Conservation (phyloP, 768 basidiomycete genomes). For the Collybia sordida region DNA sequence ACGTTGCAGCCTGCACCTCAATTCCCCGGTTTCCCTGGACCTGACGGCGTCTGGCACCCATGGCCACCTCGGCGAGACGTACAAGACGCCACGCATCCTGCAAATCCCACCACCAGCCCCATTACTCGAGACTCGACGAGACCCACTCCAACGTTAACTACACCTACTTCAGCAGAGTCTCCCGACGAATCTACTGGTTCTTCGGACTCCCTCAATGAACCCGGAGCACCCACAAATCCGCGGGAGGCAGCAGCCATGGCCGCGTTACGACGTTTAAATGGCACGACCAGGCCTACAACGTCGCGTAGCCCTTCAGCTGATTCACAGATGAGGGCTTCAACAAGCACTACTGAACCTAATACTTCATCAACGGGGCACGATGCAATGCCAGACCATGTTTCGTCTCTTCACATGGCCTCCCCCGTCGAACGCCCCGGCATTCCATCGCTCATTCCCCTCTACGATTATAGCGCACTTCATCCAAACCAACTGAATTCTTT, state of each 20-base stretch:
- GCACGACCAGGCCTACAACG: conserved; percentile 7
- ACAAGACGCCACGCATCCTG: conserved; percentile 6
- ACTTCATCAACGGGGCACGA: background rate
- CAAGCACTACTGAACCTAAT: background rate
- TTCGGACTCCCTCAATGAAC: conserved; percentile 1
- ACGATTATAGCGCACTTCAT: conserved; percentile 17
- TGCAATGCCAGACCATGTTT: conserved; percentile 1
- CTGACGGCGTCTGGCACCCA: conserved; percentile 62
- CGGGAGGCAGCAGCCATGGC: conserved; percentile 63
- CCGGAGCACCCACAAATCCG: conserved; percentile 16
- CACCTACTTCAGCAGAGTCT: conserved; percentile 1
- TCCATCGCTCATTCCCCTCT: conserved; percentile 32
- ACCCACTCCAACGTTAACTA: background rate
- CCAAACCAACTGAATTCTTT: background rate
- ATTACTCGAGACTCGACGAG: background rate
- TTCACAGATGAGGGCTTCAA: background rate
- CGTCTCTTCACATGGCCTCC: conserved; percentile 6
- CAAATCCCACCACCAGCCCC: background rate
- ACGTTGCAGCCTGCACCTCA: conserved; percentile 48
- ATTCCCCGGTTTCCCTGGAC: conserved; percentile 63
- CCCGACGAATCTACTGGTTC: background rate
- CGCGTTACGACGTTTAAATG: conserved; percentile 53
- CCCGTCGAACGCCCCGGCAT: conserved; percentile 5
- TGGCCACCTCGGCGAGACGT: conserved; percentile 47
- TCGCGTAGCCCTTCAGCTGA: background rate